These are phyloP conservation scores for Salix suchowensis DNA, from an alignment of 345 rosid genomes.

Conservation along the genomic window DNA sequence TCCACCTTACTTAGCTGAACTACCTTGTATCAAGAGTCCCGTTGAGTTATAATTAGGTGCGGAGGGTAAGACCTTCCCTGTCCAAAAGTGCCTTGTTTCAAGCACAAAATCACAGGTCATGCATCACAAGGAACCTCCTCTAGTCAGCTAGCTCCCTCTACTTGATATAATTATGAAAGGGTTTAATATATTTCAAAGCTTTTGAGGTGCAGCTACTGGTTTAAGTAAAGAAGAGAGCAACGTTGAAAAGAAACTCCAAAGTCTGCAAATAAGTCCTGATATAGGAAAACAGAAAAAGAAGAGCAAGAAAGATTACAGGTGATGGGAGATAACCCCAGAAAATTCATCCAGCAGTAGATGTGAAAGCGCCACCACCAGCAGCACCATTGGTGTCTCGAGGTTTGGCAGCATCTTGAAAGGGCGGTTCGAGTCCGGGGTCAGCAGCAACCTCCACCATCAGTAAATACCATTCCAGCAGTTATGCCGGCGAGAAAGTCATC, in stretches of 20 bases:
- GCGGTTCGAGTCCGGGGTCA: background rate
- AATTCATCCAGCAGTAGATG: conserved; percentile 43
- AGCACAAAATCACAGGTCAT: background rate
- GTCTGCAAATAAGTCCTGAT: background rate
- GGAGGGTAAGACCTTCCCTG: conserved; percentile 39
- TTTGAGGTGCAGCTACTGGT: background rate
- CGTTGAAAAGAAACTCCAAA: background rate
- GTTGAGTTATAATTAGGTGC: conserved; percentile 34
- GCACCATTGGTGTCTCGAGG: conserved; percentile 28
- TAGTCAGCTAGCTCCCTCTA: background rate
- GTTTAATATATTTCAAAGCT: background rate
- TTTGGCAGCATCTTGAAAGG: conserved; percentile 27
- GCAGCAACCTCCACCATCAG: conserved; percentile 12
- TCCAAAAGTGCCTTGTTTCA: background rate
- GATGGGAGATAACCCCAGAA: conserved; percentile 44
- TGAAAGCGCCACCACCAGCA: conserved; percentile 30
- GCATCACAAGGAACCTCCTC: conserved; percentile 3
- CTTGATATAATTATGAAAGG: background rate
- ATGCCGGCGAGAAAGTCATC: conserved; percentile 19
- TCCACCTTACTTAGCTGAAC: conserved; percentile 43
- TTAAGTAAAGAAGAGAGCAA: background rate
- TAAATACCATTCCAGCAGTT: conserved; percentile 19
- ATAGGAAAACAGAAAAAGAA: background rate
- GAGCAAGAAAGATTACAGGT: background rate
- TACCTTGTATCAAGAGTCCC: conserved; percentile 12